A percentile compares a stretch with the other conserved stretches of the same genome.
Conservation (phyloP, 352 stramenopile species). For the Phytophthora litchii region DNA sequence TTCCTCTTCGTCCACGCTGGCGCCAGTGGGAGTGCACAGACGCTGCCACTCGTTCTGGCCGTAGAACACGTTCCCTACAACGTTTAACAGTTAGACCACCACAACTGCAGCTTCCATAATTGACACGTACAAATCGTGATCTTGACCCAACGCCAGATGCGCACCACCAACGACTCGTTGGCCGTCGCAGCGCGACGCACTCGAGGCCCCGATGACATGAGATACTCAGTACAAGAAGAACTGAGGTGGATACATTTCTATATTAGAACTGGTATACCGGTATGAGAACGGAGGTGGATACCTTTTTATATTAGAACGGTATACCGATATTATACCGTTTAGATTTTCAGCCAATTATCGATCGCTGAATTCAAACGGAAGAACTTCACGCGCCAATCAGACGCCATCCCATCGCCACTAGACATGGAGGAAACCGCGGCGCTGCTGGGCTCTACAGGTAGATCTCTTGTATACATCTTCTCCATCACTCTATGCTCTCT, state of each 20-base stretch:
- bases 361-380: slow-evolving; percentile 29
- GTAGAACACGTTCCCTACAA: slow-evolving; percentile 60
- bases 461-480: neutral
- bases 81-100: slow-evolving; percentile 1
- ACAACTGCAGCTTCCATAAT: neutral
- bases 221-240: neutral
- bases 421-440: slow-evolving; percentile 59
- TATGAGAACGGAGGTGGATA: too few species aligned
- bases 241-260: slow-evolving; percentile 4
- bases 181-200: slow-evolving; percentile 66
- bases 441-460: slow-evolving; percentile 67
- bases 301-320: neutral
- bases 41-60: slow-evolving; percentile 77
- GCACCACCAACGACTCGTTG: slow-evolving; percentile 58
- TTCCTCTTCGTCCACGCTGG: slow-evolving; percentile 56
- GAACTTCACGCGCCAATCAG: slow-evolving; percentile 4
- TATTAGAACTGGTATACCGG: neutral
- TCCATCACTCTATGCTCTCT: neutral
- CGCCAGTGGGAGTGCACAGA: slow-evolving; percentile 53
- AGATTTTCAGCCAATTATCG: slow-evolving; percentile 7
- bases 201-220: slow-evolving; percentile 56
- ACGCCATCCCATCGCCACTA: neutral
- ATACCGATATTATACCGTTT: neutral
- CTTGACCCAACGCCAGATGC: slow-evolving; percentile 78
- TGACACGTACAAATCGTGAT: slow-evolving; percentile 49